Evolutionary conservation across 345 rosid species (phyloP).

Genomic region (Abelmoschus esculentus): DNA sequence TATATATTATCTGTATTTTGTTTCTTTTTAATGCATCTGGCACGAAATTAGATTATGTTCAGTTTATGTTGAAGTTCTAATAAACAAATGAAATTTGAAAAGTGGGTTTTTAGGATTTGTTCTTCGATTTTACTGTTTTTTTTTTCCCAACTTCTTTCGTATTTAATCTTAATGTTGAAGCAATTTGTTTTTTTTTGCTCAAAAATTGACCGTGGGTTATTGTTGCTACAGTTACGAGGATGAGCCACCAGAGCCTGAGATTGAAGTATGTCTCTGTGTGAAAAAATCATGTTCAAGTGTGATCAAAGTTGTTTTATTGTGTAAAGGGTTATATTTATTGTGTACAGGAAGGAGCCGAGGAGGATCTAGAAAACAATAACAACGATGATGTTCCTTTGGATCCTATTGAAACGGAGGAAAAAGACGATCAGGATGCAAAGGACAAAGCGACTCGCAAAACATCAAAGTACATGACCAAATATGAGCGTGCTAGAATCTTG

Average conservation of each 20-base stretch:
- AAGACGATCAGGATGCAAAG: conserved; percentile 34
- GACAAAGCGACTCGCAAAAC: conserved; percentile 53
- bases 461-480: conserved; percentile 70
- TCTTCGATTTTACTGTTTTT: neutral
- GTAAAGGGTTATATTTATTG: neutral
- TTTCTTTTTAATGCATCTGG: neutral
- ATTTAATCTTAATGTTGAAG: neutral
- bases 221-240: conserved; percentile 65
- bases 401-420: conserved; percentile 58
- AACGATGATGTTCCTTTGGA: conserved; percentile 53
- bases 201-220: conserved; percentile 4
- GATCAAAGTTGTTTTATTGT: neutral
- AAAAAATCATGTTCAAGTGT: neutral
- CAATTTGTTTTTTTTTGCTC: neutral
- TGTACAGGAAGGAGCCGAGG: conserved; percentile 74
- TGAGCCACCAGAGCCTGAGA: conserved; percentile 80
- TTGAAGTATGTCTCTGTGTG: conserved; percentile 41
- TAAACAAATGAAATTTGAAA: neutral
- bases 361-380: conserved; percentile 45
- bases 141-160: neutral
- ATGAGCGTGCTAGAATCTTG: conserved; percentile 77
- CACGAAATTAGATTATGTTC: neutral
- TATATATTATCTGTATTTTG: neutral
- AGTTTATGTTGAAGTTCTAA: neutral
- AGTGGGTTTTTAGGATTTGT: neutral